Evolutionary conservation across 2,329 filamentous ascomycete genomes (phyloP), one percentile per base, ranked within the genome.

Genomic region (Aspergillus tamarii): DNA sequence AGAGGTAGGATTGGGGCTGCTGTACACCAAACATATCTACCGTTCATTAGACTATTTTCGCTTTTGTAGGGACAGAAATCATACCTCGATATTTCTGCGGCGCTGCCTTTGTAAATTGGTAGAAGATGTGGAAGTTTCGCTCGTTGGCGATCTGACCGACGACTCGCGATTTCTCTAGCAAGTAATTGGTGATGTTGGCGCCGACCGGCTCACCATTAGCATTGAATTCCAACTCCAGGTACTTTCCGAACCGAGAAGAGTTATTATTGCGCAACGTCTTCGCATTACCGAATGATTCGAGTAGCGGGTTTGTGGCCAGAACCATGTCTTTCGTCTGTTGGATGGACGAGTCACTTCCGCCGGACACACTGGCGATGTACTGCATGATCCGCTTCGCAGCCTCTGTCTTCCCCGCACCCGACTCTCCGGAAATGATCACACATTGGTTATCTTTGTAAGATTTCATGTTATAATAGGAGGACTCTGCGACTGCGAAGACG

Each of bases 321-420:
- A 98, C 94, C 94, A 98, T 99, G 81, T 99, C 94, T 84, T 98
- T 99, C 78, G 95, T 96, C 80, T 97, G 88, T 80, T 98, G 91
- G 76, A 98, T 97, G 59, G 94, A 93, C 63, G 91, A 91, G 70
- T 92, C 89, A 68, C 78, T 86, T 67, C 93, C 93, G 48, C 93
- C 94, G 1, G 95, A 98, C 10, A 98, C 94, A 77, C 90, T 98
- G 69, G 95, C 95, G 78, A 99, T 98, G 81, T 99, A 99, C 82
- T 99, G 95, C 94, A 99, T 99, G 74, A 99, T 91, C 73, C 94
- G 91, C 86, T 99, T 98, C 65, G 95, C 95, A 6, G 95, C 95
- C 81, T 99, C 95, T 16, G 95, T 99, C 85, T 99, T 99, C 78
- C 95, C 95, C 39, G 95, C 95, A 76, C 95, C 95, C 3, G 95